Base-by-base conservation (phyloP, 345 rosid genomes). In the Fremontodendron californicum region DNA sequence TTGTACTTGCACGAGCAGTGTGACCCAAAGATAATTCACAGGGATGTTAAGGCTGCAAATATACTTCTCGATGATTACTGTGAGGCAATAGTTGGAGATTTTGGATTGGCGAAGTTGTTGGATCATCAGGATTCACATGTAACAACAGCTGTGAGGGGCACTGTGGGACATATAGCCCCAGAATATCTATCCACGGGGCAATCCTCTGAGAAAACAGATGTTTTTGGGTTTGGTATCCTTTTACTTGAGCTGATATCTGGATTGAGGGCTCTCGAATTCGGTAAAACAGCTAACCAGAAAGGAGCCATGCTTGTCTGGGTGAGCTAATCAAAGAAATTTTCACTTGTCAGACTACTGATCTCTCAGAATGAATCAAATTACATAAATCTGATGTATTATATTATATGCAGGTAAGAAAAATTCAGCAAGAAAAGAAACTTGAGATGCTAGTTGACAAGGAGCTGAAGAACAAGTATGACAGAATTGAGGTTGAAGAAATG, bases 141-240 rank as follows among this genome's bases (percentile, higher is more conserved):
- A 39, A 92, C 99, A 66, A 94, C 97, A 0, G 95, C 98, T 5
- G 97, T 96, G 77, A 91, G 97, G 68, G 99, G 98, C 37, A 94
- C 99, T 9, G 98, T 92, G 1, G 98, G 98, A 31, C 99, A 96
- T 78, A 96, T 96, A 21, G 97, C 98, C 23, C 97, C 97, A 0
- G 98, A 96, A 80, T 96, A 94, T 80, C 89, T 94, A 45, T 96
- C 97, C 16, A 94, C 98, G 0, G 97, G 98, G 48, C 99, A 96
- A 72, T 94, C 99, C 74, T 94, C 97, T 0, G 98, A 96, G 86
- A 96, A 96, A 87, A 96, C 98, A 9, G 98, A 96, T 82, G 98
- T 96, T 77, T 96, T 94, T 18, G 93, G 97, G 55, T 94, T 94
- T 33, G 99, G 99, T 11, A 92, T 92, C 67, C 97, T 96, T 78